Percentiles rank a stretch among this genome's conserved stretches.
phyloP scores from a whole-genome alignment of 2,329 filamentous ascomycete genomes.

The Ophiosphaerella narmari region DNA sequence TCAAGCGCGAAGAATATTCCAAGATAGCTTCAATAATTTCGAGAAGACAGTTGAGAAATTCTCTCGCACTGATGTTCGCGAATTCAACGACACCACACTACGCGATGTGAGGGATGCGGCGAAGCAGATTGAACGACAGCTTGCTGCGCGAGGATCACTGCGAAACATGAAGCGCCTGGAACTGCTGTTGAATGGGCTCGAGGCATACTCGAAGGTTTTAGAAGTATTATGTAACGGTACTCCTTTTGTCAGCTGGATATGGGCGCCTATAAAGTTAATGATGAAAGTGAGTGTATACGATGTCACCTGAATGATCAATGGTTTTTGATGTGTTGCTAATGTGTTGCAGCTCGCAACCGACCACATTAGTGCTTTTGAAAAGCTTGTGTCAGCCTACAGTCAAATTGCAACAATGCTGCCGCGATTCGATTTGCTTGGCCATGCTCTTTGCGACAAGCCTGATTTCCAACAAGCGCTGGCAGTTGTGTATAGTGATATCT shows the following conservation, averaged over 20 bases:
- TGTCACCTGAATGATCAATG: no score
- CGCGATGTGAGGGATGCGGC: conserved; percentile 41
- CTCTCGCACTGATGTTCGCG: conserved; percentile 6
- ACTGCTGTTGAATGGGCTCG: conserved; percentile 49
- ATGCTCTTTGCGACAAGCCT: conserved; percentile 31
- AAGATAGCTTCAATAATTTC: conserved; percentile 16
- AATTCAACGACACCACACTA: conserved; percentile 32
- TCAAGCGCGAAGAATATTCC: conserved; percentile 10
- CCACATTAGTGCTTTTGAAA: conserved; percentile 48
- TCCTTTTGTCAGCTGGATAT: conserved; percentile 52
- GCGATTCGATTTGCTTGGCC: conserved; percentile 43
- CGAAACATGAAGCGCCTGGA: conserved; percentile 51
- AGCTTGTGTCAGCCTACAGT: conserved; percentile 49
- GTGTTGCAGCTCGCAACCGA: conserved; percentile 28
- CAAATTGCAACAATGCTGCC: conserved; percentile 47
- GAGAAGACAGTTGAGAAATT: conserved; percentile 3
- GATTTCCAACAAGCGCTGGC: conserved; percentile 50
- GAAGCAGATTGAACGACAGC: conserved; percentile 45
- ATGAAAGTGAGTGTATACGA: conserved; percentile 1
- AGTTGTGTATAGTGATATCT: conserved; percentile 53
- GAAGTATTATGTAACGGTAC: conserved; percentile 55
- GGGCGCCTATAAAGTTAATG: conserved; percentile 37
- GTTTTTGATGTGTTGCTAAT: no score
- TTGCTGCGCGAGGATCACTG: conserved; percentile 45
- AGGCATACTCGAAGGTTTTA: conserved; percentile 49